Percentiles rank a stretch among this genome's conserved stretches.
Conservation (phyloP, 2,329 filamentous ascomycete genomes). For the Bipolaris gigantea region DNA sequence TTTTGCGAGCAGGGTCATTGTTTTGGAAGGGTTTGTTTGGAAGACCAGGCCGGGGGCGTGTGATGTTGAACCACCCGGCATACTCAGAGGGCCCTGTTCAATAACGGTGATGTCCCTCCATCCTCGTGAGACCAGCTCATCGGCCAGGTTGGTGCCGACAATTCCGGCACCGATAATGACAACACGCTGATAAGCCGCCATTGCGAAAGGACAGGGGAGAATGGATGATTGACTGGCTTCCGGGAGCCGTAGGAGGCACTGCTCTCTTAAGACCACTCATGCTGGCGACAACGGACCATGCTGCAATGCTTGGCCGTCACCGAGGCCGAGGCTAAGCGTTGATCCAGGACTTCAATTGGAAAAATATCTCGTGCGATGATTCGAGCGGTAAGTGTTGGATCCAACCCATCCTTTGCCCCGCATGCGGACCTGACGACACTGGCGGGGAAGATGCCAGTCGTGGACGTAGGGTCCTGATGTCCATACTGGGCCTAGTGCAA, state of each 20-base stretch:
- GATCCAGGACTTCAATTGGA: slow-evolving; percentile 23
- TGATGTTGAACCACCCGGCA: slow-evolving; percentile 67
- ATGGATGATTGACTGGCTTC: slow-evolving; percentile 1
- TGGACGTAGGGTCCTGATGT: slow-evolving; percentile 33
- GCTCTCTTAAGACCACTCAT: slow-evolving; percentile 18
- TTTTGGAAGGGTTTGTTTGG: slow-evolving; percentile 62
- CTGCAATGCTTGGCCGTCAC: slow-evolving; percentile 13
- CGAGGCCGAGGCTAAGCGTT: slow-evolving; percentile 31
- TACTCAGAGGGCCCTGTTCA: slow-evolving; percentile 63
- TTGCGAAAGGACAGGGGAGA: slow-evolving; percentile 10
- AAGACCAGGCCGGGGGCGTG: slow-evolving; percentile 67
- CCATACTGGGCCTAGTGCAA: slow-evolving; percentile 26
- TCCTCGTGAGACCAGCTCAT: slow-evolving; percentile 64
- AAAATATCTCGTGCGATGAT: slow-evolving; percentile 26
- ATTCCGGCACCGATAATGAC: slow-evolving; percentile 60
- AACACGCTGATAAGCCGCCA: slow-evolving; percentile 47
- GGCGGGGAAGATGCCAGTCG: slow-evolving; percentile 30
- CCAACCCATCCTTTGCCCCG: slow-evolving; percentile 22
- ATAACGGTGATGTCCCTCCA: slow-evolving; percentile 67
- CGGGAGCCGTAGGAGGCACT: slow-evolving; percentile 1
- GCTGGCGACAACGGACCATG: slow-evolving; percentile 30
- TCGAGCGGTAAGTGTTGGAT: slow-evolving; percentile 14
- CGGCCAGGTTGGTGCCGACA: slow-evolving; percentile 65
- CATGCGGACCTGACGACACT: slow-evolving; percentile 31
- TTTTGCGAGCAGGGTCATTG: slow-evolving; percentile 60